A percentile compares a stretch with the other conserved stretches of the same genome.
Evolutionary conservation across 2,329 filamentous ascomycete genomes (phyloP).

Genomic region (Arthrobotrys sphaeroides): DNA sequence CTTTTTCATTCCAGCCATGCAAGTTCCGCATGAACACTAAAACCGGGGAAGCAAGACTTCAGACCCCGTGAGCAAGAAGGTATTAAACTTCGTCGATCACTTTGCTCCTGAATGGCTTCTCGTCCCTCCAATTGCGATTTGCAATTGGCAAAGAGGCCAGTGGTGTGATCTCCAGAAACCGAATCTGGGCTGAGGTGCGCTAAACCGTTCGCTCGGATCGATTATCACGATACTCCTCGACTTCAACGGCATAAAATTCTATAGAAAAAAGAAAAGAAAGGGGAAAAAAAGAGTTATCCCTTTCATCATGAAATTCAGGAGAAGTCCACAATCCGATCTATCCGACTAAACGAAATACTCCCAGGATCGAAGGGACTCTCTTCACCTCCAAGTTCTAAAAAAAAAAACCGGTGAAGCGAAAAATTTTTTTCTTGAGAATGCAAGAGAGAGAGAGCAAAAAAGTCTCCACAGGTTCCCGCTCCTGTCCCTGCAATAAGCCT

Average conservation of each 20-base stretch:
- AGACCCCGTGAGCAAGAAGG: constrained; percentile 30
- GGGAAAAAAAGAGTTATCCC: background rate
- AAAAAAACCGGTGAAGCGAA: background rate
- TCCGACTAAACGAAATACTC: background rate
- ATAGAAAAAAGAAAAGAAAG: background rate
- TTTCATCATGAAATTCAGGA: background rate
- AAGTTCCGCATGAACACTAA: constrained; percentile 16
- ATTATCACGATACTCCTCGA: constrained; percentile 11
- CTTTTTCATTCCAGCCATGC: constrained; percentile 14
- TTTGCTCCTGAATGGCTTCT: constrained; percentile 22
- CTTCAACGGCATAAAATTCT: background rate
- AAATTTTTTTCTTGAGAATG: background rate
- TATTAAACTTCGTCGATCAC: constrained; percentile 42
- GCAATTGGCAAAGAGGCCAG: constrained; percentile 12
- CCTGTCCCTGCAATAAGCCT: constrained; percentile 11
- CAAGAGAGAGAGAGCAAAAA: background rate
- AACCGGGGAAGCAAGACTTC: constrained; percentile 30
- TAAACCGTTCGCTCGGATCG: constrained; percentile 17
- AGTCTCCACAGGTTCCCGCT: constrained; percentile 6
- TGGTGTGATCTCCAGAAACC: constrained; percentile 25
- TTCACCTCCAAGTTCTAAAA: background rate
- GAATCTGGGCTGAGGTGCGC: constrained; percentile 1
- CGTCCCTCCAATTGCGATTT: background rate
- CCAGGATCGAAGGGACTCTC: background rate
- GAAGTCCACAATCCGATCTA: constrained; percentile 1